Conservation (phyloP, 2,329 filamentous ascomycete species). For the Diplodia mutila region DNA sequence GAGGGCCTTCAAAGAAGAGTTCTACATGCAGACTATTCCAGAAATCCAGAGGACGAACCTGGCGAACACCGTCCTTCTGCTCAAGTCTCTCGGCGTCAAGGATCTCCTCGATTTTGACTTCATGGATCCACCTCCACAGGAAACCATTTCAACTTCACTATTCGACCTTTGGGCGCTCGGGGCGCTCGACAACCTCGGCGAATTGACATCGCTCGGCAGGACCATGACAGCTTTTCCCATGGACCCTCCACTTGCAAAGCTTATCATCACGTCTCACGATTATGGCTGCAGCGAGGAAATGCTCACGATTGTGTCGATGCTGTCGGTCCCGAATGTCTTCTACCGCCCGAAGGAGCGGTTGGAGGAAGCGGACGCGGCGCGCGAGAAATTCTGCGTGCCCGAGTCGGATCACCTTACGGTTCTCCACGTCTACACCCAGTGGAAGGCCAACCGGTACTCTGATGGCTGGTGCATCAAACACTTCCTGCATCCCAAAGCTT, state of each 20-base stretch:
- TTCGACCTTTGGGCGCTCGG: slow-evolving; percentile 98
- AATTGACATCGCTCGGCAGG: slow-evolving; percentile 81
- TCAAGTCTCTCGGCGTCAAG: slow-evolving; percentile 93
- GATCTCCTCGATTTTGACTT: slow-evolving; percentile 97
- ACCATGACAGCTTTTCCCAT: slow-evolving; percentile 98
- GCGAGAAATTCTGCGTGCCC: slow-evolving; percentile 98
- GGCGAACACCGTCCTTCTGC: slow-evolving; percentile 87
- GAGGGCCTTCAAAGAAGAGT: slow-evolving; percentile 90
- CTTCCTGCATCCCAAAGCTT: slow-evolving; percentile 92
- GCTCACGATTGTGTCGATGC: slow-evolving; percentile 97
- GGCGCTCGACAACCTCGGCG: slow-evolving; percentile 89
- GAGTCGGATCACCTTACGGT: slow-evolving; percentile 97
- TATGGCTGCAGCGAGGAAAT: slow-evolving; percentile 97
- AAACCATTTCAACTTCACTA: slow-evolving; percentile 94
- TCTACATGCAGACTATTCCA: slow-evolving; percentile 95
- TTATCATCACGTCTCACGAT: slow-evolving; percentile 86
- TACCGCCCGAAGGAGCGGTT: slow-evolving; percentile 96
- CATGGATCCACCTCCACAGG: slow-evolving; percentile 97
- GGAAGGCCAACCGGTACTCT: slow-evolving; percentile 86
- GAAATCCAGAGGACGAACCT: slow-evolving; percentile 97
- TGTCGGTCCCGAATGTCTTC: slow-evolving; percentile 94
- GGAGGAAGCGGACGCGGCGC: slow-evolving; percentile 91
- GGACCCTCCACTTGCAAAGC: slow-evolving; percentile 93
- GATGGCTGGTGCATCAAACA: slow-evolving; percentile 93
- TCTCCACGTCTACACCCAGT: slow-evolving; percentile 93